These are phyloP conservation scores for Saccharum spontaneum DNA, from an alignment of 176 grass and related monocot species.

Conservation along the genomic window DNA sequence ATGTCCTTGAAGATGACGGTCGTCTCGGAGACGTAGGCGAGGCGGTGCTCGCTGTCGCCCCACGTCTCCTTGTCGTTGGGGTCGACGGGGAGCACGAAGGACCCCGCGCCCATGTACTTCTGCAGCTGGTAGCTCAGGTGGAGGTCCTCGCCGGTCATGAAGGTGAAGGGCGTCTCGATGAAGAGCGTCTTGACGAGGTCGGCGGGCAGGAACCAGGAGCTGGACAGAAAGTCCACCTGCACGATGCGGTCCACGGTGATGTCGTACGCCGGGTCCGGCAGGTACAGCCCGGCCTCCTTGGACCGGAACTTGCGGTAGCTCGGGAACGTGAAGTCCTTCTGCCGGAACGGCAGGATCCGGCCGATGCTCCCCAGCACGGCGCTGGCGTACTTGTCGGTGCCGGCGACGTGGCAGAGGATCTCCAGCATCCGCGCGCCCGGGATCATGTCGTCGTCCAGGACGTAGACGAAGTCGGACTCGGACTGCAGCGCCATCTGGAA, in stretches of 20 bases:
- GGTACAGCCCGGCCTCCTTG: constrained; percentile 81
- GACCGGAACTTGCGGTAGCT: constrained; percentile 95
- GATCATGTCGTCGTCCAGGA: constrained; percentile 99
- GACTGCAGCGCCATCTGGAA: constrained; percentile 97
- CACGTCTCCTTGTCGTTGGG: constrained; percentile 83
- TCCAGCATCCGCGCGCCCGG: constrained; percentile 75
- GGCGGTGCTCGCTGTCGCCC: constrained; percentile 95
- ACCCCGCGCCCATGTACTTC: constrained; percentile 89
- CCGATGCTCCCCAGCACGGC: constrained; percentile 89
- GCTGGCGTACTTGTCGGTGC: constrained; percentile 89
- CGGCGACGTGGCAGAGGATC: constrained; percentile 84
- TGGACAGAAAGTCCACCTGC: constrained; percentile 93
- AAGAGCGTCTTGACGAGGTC: constrained; percentile 89
- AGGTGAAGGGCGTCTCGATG: constrained; percentile 86
- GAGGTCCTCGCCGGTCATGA: constrained; percentile 96
- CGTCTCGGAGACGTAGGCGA: constrained; percentile 83
- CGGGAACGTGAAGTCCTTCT: constrained; percentile 89
- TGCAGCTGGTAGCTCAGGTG: constrained; percentile 97
- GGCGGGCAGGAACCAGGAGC: constrained; percentile 87
- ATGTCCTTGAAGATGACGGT: constrained; percentile 97
- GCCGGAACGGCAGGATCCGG: constrained; percentile 79
- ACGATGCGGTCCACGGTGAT: constrained; percentile 80
- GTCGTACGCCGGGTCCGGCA: constrained; percentile 92
- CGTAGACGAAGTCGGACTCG: constrained; percentile 84
- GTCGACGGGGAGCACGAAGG: constrained; percentile 90